Percentiles rank a stretch among this genome's conserved stretches.
phyloP scores from a whole-genome alignment of 371 early-diverging fungal species.

The Mortierella sp. region DNA sequence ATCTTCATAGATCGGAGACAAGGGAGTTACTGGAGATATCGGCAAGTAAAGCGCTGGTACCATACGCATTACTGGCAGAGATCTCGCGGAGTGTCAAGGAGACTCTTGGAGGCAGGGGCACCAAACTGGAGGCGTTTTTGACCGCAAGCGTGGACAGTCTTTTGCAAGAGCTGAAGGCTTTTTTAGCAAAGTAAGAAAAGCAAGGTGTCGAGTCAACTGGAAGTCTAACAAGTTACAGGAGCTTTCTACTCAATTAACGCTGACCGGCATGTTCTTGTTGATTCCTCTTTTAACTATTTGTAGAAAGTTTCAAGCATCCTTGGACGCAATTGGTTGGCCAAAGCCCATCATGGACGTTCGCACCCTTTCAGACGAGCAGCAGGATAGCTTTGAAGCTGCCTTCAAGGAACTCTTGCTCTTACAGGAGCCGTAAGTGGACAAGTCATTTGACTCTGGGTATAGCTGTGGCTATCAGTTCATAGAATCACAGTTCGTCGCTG shows the following conservation, averaged over 20 bases:
- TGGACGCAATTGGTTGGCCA: conserved; percentile 69
- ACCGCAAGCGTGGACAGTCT: conserved; percentile 47
- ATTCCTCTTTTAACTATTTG: not conserved
- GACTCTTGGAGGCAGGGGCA: conserved; percentile 19
- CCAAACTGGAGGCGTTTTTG: conserved; percentile 47
- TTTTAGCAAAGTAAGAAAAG: conserved; percentile 59
- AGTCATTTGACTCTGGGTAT: not conserved
- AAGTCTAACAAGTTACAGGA: not conserved
- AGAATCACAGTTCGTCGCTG: not conserved
- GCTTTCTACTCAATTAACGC: too few species aligned
- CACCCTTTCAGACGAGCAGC: conserved; percentile 55
- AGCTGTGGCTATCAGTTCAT: not conserved
- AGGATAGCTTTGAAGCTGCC: conserved; percentile 59
- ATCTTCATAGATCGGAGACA: conserved; percentile 29
- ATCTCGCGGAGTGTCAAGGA: conserved; percentile 41
- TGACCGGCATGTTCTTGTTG: not conserved
- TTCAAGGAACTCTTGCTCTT: conserved; percentile 62
- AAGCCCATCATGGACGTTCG: conserved; percentile 63
- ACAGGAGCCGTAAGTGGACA: conserved; percentile 59
- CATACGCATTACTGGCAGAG: conserved; percentile 62
- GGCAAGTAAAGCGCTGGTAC: conserved; percentile 59
- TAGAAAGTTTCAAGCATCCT: conserved; percentile 63
- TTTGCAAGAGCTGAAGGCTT: conserved; percentile 59
- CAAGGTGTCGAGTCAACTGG: too few species aligned
- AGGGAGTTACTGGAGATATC: conserved; percentile 44